Evolutionary conservation across 345 rosid genomes (phyloP), one percentile per base, ranked within the genome.

Genomic region (Diplotaxis tenuifolia): DNA sequence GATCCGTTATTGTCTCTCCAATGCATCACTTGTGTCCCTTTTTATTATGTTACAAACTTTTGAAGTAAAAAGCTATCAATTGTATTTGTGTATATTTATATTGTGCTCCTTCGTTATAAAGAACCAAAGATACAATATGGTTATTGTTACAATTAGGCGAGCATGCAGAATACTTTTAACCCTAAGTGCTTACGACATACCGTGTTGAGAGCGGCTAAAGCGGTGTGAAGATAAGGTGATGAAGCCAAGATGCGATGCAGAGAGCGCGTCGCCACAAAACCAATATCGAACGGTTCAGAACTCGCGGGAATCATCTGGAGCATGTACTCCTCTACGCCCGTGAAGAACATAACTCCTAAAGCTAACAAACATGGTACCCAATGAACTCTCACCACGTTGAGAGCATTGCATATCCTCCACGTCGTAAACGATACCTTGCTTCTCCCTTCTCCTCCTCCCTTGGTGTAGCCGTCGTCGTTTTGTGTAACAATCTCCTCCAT

Each of bases 251-350:
- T 53, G 29, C 82, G 86, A 76, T 95, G 83, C 40, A 95, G 73
- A 31, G 79, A 21, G 61, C 88, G 86, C 31, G 97, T 95, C 65
- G 74, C 91, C 15, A 84, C 71, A 73, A 95, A 95, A 9, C 99
- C 99, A 62, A 92, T 14, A 74, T 95, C 99, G 75, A 91, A 86
- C 23, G 99, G 99, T 56, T 75, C 89, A 58, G 96, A 82, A 2
- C 79, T 70, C 1, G 86, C 36, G 4, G 97, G 96, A 23, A 95
- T 83, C 97, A 95, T 95, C 47, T 34, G 81, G 82, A 95, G 96
- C 73, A 96, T 91, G 85, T 91, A 95, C 83, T 91, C 99, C 83
- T 91, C 99, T 60, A 95, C 96, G 66, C 76, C 89, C 87, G 89
- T 95, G 83, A 95, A 95, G 74, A 95, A 91, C 73, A 91, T 9